Evolutionary conservation across 805 yeast genomes (phyloP), one percentile per base, ranked within the genome.

Genomic region (Wickerhamomyces alni): DNA sequence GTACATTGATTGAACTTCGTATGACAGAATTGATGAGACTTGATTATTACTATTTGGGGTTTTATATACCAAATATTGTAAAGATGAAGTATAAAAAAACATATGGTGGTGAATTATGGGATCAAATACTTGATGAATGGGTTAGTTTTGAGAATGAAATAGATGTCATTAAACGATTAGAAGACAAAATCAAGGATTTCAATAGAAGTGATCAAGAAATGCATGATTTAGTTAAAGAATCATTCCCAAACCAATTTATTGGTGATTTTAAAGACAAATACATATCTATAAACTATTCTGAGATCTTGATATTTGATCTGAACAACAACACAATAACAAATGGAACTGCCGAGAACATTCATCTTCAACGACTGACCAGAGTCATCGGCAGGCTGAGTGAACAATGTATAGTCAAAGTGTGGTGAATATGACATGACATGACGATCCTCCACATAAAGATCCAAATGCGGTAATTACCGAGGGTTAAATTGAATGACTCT

Each of bases 11-110:
- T 30, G 97, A 88, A 52, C 62, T 86, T 29, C 67, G 74, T 2
- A 54, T 85, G 57, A 64, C 79, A 5, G 47, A 67, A 21, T 57
- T 71, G 31, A 61, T 77, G 29, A 63, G 66, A 8, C 41, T 61
- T 7, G 44, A 57, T 34, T 77, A 74, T 59, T 86, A 87, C 54
- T 85, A 85, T 50, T 54, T 88, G 61, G 97, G 97, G 0, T 86
- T 77, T 48, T 88, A 80, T 53, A 77, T 87, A 33, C 79, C 79
- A 5, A 88, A 82, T 47, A 86, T 96, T 57, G 68, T 65, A 1
- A 88, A 88, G 59, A 87, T 88, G 96, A 68, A 65, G 35, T 89
- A 89, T 55, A 88, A 88, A 60, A 77, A 72, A 21, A 74, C 77
- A 44, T 87, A 82, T 59, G 91, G 91, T 1, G 93, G 89, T 5